A percentile compares a stretch with the other conserved stretches of the same genome.
These are phyloP conservation scores for Xylaria acuta DNA, from an alignment of 495 filamentous ascomycete species.

Conservation along the genomic window DNA sequence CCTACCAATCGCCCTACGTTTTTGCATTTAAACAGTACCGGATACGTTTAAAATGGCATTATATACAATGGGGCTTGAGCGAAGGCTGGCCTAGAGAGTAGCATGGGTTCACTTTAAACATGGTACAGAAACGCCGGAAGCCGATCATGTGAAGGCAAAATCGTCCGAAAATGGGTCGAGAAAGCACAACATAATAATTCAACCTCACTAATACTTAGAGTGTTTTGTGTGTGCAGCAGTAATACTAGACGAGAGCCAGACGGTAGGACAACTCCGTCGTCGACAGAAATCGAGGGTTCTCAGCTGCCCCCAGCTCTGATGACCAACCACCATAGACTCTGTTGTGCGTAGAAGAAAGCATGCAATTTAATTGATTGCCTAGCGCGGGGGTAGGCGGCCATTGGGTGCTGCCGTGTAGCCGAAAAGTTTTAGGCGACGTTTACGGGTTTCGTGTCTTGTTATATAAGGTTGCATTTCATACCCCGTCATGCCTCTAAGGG, in stretches of 20 bases:
- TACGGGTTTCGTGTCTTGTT: neutral
- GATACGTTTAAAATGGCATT: neutral
- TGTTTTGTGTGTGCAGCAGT: neutral
- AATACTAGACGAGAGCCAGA: neutral
- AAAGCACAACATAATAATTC: neutral
- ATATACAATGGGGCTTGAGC: neutral
- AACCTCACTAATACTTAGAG: neutral
- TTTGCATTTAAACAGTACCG: neutral
- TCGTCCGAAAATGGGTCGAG: no score
- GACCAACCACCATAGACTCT: neutral
- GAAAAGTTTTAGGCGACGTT: neutral
- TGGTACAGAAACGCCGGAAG: neutral
- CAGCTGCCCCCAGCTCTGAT: neutral
- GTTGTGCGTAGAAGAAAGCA: neutral
- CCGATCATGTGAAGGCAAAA: no score
- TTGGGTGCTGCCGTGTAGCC: neutral
- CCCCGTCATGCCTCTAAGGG: neutral
- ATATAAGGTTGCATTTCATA: conserved; percentile 5
- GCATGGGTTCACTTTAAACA: neutral
- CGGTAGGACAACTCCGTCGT: neutral
- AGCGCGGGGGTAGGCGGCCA: neutral
- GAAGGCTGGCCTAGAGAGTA: neutral
- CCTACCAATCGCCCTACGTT: neutral
- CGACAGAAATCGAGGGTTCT: neutral
- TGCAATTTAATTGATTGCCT: neutral